A percentile compares a stretch with the other conserved stretches of the same genome.
phyloP scores from a whole-genome alignment of 2,329 filamentous ascomycete genomes.

The Penicillium palitans region DNA sequence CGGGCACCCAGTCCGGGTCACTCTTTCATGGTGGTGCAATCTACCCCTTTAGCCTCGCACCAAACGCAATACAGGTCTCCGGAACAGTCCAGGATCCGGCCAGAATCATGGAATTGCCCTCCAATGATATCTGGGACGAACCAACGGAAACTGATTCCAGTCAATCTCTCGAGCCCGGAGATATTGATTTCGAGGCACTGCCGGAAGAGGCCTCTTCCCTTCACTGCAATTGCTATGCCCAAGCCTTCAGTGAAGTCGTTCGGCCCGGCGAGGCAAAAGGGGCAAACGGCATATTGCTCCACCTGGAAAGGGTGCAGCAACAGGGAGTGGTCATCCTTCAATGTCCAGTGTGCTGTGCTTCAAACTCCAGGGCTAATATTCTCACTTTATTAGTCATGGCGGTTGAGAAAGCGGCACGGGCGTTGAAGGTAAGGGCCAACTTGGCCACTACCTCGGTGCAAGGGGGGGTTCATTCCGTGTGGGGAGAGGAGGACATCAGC shows the following conservation, averaged over 20 bases:
- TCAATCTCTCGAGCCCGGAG: neutral
- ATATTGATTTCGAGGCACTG: neutral
- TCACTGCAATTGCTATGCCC: constrained; percentile 6
- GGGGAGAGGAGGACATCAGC: constrained; percentile 8
- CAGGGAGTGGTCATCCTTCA: constrained; percentile 33
- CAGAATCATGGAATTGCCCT: constrained; percentile 12
- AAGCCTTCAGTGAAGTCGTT: neutral
- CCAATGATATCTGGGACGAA: neutral
- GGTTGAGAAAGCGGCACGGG: constrained; percentile 32
- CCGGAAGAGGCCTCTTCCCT: neutral
- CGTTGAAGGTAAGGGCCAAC: constrained; percentile 25
- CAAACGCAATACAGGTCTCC: constrained; percentile 3
- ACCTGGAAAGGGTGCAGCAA: constrained; percentile 30
- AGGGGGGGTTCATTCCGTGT: constrained; percentile 25
- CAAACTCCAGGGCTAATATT: constrained; percentile 25
- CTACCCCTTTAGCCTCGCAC: constrained; percentile 2
- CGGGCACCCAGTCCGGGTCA: neutral
- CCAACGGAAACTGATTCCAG: neutral
- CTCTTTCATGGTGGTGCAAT: neutral
- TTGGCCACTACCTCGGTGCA: constrained; percentile 16
- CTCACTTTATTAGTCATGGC: constrained; percentile 34
- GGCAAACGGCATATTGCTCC: constrained; percentile 17
- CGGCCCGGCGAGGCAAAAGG: neutral
- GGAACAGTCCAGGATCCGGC: constrained; percentile 4
- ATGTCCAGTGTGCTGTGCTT: constrained; percentile 29